Percentiles rank a stretch among this genome's conserved stretches.
phyloP scores from a whole-genome alignment of 2,329 filamentous ascomycete genomes.

The Cladosporium cucumerinum region DNA sequence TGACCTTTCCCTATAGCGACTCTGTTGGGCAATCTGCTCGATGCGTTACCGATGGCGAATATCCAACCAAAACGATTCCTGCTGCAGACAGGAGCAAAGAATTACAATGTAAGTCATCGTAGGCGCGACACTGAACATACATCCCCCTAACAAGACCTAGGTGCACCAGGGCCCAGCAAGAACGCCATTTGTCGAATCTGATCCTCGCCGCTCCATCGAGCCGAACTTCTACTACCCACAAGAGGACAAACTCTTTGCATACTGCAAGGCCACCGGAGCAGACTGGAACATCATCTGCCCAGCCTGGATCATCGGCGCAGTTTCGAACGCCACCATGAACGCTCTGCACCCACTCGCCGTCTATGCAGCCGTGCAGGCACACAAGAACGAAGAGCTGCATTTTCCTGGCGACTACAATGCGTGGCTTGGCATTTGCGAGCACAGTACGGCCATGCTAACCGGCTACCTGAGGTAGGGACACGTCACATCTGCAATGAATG shows the following conservation, averaged over 20 bases:
- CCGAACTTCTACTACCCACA: conserved; percentile 54
- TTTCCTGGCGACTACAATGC: conserved; percentile 44
- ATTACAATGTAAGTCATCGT: conserved; percentile 40
- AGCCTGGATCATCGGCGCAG: conserved; percentile 48
- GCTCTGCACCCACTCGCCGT: conserved; percentile 47
- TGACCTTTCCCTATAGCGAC: conserved; percentile 48
- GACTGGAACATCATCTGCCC: conserved; percentile 50
- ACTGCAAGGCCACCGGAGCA: conserved; percentile 37
- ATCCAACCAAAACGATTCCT: conserved; percentile 48
- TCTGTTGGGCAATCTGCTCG: conserved; percentile 49
- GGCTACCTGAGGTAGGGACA: conserved; percentile 38
- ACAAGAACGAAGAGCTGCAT: conserved; percentile 40
- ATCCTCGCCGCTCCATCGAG: conserved; percentile 43
- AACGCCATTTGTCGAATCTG: conserved; percentile 46
- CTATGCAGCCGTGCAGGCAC: conserved; percentile 48
- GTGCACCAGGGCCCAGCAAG: conserved; percentile 46
- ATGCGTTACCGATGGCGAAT: conserved; percentile 40
- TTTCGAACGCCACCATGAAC: conserved; percentile 52
- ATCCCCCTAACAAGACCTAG: background rate
- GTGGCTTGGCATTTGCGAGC: conserved; percentile 45
- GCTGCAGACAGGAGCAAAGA: conserved; percentile 53
- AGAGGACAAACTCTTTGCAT: conserved; percentile 49
- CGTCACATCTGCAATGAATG: background rate
- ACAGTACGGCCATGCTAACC: conserved; percentile 48
- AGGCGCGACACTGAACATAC: background rate